A percentile compares a stretch with the other conserved stretches of the same genome.
Conservation (phyloP, 345 rosid species). For the Raphanus sativus region DNA sequence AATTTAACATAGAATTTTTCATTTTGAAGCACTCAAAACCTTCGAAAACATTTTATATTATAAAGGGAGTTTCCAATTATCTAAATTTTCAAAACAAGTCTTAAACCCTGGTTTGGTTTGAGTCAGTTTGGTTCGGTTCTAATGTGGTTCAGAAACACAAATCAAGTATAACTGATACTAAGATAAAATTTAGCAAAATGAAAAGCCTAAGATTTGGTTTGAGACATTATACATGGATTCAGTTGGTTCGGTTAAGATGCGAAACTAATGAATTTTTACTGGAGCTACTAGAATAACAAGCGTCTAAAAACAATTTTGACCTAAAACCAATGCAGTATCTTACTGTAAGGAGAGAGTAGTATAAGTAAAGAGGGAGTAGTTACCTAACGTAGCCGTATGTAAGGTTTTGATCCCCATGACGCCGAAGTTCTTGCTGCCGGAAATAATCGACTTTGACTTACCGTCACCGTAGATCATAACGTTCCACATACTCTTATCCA, state of each 20-base stretch:
- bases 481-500: slow-evolving; percentile 67
- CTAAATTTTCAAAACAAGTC: not conserved
- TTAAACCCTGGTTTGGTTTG: not conserved
- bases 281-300: not conserved
- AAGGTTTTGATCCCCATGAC: slow-evolving; percentile 56
- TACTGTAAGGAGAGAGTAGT: not conserved
- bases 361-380: slow-evolving; percentile 25
- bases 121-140: not conserved
- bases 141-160: not conserved
- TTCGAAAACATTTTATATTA: not conserved
- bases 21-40: not conserved
- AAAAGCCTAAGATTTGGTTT: not conserved
- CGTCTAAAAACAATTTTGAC: not conserved
- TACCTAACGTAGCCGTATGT: slow-evolving; percentile 67
- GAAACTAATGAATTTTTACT: not conserved
- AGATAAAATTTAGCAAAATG: not conserved
- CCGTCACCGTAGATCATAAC: slow-evolving; percentile 87
- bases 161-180: not conserved
- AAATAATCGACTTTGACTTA: slow-evolving; percentile 46
- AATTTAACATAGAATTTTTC: not conserved
- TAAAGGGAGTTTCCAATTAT: not conserved
- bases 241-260: not conserved
- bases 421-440: slow-evolving; percentile 50
- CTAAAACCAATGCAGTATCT: not conserved
- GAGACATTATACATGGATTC: not conserved